A percentile compares a stretch with the other conserved stretches of the same genome.
These are phyloP conservation scores for Lithohypha guttulata DNA, from an alignment of 2,329 filamentous ascomycete species.

Conservation along the genomic window DNA sequence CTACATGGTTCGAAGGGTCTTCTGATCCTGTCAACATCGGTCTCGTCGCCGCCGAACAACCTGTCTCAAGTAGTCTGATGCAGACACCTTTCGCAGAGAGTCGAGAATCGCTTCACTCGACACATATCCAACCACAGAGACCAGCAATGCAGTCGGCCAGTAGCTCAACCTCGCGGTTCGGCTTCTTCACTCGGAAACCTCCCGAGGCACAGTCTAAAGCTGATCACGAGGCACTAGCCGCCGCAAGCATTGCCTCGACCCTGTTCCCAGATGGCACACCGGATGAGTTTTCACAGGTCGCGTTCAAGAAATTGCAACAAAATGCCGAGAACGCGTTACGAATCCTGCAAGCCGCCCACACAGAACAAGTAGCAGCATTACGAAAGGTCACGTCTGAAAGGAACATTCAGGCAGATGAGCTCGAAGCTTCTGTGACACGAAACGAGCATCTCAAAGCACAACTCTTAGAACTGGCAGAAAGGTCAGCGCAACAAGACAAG, in stretches of 20 bases:
- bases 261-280: conserved; percentile 44
- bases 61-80: conserved; percentile 13
- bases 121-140: conserved; percentile 14
- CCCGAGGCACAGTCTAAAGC: conserved; percentile 24
- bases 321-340: conserved; percentile 46
- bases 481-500: conserved; percentile 45
- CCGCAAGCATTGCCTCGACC: conserved; percentile 42
- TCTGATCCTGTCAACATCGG: conserved; percentile 40
- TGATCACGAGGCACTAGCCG: conserved; percentile 39
- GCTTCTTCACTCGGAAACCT: conserved; percentile 31
- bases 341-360: conserved; percentile 47
- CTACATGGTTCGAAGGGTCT: conserved; percentile 44
- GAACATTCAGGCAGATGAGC: conserved; percentile 48
- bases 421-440: conserved; percentile 49
- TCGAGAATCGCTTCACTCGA: conserved; percentile 7
- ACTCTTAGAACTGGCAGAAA: conserved; percentile 48
- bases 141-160: conserved; percentile 23
- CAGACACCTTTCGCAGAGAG: conserved; percentile 15
- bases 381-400: conserved; percentile 44
- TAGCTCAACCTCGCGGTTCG: conserved; percentile 28
- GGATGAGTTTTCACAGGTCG: conserved; percentile 40
- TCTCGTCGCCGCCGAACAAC: conserved; percentile 26
- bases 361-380: conserved; percentile 39
- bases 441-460: conserved; percentile 49
- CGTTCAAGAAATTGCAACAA: conserved; percentile 46